Conservation (phyloP, 306 rosid genomes). For the Benincasa hispida region DNA sequence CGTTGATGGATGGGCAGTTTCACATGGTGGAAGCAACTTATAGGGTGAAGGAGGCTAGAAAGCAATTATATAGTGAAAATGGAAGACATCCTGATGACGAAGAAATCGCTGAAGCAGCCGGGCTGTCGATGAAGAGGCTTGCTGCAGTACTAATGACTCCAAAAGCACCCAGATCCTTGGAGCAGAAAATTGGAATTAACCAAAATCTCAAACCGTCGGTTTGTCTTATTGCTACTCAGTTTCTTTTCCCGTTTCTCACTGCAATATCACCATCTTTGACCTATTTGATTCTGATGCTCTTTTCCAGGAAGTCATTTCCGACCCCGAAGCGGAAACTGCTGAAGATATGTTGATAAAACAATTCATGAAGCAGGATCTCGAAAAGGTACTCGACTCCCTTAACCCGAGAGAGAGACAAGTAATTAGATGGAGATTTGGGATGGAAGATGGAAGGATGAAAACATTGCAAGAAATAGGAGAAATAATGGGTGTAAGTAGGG, state of each 20-base stretch:
- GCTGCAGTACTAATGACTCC: constrained; percentile 76
- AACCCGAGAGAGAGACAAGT: constrained; percentile 73
- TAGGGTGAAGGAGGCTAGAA: constrained; percentile 80
- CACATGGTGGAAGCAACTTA: constrained; percentile 96
- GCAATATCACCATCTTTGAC: neutral
- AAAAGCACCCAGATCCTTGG: constrained; percentile 86
- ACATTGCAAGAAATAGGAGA: constrained; percentile 96
- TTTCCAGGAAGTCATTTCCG: constrained; percentile 60
- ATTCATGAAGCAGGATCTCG: constrained; percentile 79
- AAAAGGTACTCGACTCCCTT: constrained; percentile 62
- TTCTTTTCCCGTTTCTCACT: neutral
- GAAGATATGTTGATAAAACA: constrained; percentile 61
- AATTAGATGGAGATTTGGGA: constrained; percentile 83
- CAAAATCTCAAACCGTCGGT: constrained; percentile 86
- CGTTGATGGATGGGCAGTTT: constrained; percentile 38
- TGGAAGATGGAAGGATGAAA: constrained; percentile 96
- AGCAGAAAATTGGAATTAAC: constrained; percentile 80
- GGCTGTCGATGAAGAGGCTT: constrained; percentile 88
- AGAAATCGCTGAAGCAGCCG: constrained; percentile 80
- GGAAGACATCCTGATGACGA: constrained; percentile 73
- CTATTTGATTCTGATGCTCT: neutral
- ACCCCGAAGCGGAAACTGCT: constrained; percentile 59
- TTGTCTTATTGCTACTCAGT: constrained; percentile 18
- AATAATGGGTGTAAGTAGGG: constrained; percentile 84
- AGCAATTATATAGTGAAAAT: constrained; percentile 53